Percentiles rank a stretch among this genome's conserved stretches.
phyloP scores from a whole-genome alignment of 2,329 filamentous ascomycete genomes.

The Uncinocarpus reesii region DNA sequence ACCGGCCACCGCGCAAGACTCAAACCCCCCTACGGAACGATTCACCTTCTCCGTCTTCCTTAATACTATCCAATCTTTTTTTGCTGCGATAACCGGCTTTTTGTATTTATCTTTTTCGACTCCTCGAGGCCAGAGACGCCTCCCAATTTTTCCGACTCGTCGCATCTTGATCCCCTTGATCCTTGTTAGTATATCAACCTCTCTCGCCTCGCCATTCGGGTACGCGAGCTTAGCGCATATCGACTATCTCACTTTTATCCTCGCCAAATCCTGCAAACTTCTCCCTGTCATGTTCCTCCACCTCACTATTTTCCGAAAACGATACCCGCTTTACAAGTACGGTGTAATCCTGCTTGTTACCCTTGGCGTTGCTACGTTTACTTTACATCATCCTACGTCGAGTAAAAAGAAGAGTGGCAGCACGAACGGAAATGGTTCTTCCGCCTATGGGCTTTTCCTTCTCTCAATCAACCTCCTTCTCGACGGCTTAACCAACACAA shows the following conservation, averaged over 20 bases:
- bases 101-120: slow-evolving; percentile 62
- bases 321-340: slow-evolving; percentile 95
- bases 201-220: slow-evolving; percentile 87
- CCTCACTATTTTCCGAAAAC: slow-evolving; percentile 76
- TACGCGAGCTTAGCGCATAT: slow-evolving; percentile 88
- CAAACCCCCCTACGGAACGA: slow-evolving; percentile 46
- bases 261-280: slow-evolving; percentile 96
- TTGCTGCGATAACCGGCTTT: slow-evolving; percentile 73
- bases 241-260: slow-evolving; percentile 95
- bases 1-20: slow-evolving; percentile 38
- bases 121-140: slow-evolving; percentile 42
- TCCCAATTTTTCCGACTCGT: slow-evolving; percentile 61
- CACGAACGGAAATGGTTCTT: slow-evolving; percentile 51
- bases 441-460: slow-evolving; percentile 62
- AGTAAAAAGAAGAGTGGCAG: slow-evolving; percentile 42
- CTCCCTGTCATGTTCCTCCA: slow-evolving; percentile 98
- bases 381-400: slow-evolving; percentile 65
- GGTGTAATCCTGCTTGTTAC: slow-evolving; percentile 85
- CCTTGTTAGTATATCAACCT: slow-evolving; percentile 76
- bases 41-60: slow-evolving; percentile 93
- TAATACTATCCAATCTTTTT: slow-evolving; percentile 87
- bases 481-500: slow-evolving; percentile 90
- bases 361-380: slow-evolving; percentile 86
- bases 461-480: slow-evolving; percentile 85
- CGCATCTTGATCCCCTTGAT: slow-evolving; percentile 67